Evolutionary conservation across 768 basidiomycete genomes (phyloP), one percentile per base, ranked within the genome.

Genomic region (Leccinum boreale): DNA sequence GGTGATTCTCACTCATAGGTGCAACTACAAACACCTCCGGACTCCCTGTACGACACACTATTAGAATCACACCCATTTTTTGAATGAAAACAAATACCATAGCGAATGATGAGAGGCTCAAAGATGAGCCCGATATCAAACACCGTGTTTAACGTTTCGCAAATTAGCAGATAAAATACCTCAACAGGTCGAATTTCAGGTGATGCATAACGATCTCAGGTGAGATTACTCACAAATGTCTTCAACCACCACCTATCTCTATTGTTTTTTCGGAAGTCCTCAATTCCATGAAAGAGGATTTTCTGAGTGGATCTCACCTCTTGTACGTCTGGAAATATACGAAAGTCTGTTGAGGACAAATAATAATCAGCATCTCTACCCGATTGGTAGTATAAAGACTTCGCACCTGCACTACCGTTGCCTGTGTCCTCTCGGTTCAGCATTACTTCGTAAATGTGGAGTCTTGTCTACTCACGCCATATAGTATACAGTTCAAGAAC

Each of bases 211-310:
- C 19, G 28, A 39, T 11, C 24, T 33, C 10, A 21, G 10, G 36
- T 14, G 11, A 55, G 14, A 47, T 2, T 2, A 67, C 76, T 46
- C 47, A 82, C 81, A 53, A 82, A 75, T 0, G 66, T 24, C 57
- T 79, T 81, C 64, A 83, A 76, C 76, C 78, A 79, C 17, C 57
- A 39, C 28, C 65, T 72, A 60, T 84, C 82, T 9, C 81, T 82
- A 35, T 14, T 24, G 17, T 48, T 53, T 45, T 31, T 2, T 9
- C 50, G 24, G 39, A 9, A 23, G 26, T 48, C 15, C 17, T 62
- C 15, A 60, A 17, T 47, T 24, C 11, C 11, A 19, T 19, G 28
- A 31, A n/a, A 54, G 15, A 14, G 3, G 29, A 14, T 14, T 21
- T 50, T 10, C 33, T 14, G 11, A 23, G n/a, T 19, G 68, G 56